Conservation (phyloP, 768 basidiomycete genomes). For the Chalciporus piperatus region DNA sequence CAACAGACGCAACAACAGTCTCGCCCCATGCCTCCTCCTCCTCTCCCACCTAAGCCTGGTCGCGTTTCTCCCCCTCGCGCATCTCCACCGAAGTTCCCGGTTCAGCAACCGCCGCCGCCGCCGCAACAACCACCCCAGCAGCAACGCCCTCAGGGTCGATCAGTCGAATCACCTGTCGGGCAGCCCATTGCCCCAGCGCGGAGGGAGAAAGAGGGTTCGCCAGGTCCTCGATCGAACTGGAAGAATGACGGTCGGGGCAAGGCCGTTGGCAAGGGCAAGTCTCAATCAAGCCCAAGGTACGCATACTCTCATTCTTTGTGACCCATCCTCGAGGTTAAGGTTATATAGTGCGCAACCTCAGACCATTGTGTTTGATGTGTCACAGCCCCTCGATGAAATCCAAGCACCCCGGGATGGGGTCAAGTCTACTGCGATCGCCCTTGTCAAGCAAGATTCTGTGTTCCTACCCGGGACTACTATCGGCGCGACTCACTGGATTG, state of each 20-base stretch:
- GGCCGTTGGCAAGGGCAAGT: slow-evolving; percentile 40
- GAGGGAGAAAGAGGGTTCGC: slow-evolving; percentile 72
- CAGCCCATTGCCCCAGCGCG: slow-evolving; percentile 38
- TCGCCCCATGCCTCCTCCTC: slow-evolving; percentile 48
- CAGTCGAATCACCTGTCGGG: slow-evolving; percentile 49
- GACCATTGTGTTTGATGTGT: slow-evolving; percentile 72
- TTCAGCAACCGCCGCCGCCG: slow-evolving; percentile 38
- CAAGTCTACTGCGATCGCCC: slow-evolving; percentile 87
- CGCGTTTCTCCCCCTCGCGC: slow-evolving; percentile 52
- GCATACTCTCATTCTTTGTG: slow-evolving; percentile 9
- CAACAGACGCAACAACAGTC: slow-evolving; percentile 30
- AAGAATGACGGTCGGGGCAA: slow-evolving; percentile 38
- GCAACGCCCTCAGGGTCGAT: slow-evolving; percentile 44
- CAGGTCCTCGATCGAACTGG: slow-evolving; percentile 52
- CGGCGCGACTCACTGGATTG: slow-evolving; percentile 89
- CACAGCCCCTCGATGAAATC: slow-evolving; percentile 67
- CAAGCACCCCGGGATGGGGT: slow-evolving; percentile 74
- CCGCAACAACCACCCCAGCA: slow-evolving; percentile 17
- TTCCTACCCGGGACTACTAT: slow-evolving; percentile 87
- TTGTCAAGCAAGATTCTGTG: slow-evolving; percentile 81
- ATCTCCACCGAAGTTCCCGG: slow-evolving; percentile 62
- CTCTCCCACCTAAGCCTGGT: slow-evolving; percentile 59
- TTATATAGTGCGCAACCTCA: slow-evolving; percentile 56
- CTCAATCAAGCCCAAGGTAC: slow-evolving; percentile 58
- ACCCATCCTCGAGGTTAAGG: neutral